A percentile compares a stretch with the other conserved stretches of the same genome.
phyloP scores from a whole-genome alignment of 1,284 basidiomycete species.

The Moesziomyces sp. region DNA sequence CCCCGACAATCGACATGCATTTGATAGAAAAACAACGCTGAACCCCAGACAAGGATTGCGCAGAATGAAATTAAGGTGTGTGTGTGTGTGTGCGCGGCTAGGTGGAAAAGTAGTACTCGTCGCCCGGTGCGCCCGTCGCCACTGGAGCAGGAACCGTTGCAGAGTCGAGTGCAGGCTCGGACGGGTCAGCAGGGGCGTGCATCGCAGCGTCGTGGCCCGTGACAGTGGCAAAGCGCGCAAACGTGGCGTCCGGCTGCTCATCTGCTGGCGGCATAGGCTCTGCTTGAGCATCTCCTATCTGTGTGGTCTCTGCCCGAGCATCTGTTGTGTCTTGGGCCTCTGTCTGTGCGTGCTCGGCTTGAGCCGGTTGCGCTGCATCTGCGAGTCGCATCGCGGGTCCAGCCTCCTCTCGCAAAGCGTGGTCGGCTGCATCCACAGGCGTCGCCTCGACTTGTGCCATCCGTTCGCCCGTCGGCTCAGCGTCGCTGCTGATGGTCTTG shows the following conservation, averaged over 20 bases:
- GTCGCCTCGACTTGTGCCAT: too few species aligned
- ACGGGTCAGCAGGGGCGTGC: neutral
- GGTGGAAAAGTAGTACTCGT: conserved; percentile 41
- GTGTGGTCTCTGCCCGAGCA: too few species aligned
- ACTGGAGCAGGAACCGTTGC: neutral
- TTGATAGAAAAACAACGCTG: neutral
- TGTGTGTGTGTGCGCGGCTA: conserved; percentile 3
- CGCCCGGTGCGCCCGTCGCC: conserved; percentile 7
- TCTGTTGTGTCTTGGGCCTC: too few species aligned
- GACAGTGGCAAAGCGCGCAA: conserved; percentile 34
- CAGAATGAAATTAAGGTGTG: neutral
- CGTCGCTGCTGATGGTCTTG: conserved; percentile 28
- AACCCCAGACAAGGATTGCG: neutral
- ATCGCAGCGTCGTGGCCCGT: conserved; percentile 11
- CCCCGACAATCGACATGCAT: too few species aligned
- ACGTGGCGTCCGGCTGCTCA: conserved; percentile 4
- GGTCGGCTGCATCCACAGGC: too few species aligned
- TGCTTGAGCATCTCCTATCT: too few species aligned
- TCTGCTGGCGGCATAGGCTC: neutral
- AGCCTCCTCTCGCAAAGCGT: too few species aligned
- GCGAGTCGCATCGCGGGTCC: neutral
- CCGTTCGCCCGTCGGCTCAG: conserved; percentile 1
- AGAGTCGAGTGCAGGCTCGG: neutral
- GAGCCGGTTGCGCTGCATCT: too few species aligned
- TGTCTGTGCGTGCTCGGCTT: too few species aligned